Evolutionary conservation across 306 rosid genomes (phyloP).

Genomic region (Vigna nakashimae): DNA sequence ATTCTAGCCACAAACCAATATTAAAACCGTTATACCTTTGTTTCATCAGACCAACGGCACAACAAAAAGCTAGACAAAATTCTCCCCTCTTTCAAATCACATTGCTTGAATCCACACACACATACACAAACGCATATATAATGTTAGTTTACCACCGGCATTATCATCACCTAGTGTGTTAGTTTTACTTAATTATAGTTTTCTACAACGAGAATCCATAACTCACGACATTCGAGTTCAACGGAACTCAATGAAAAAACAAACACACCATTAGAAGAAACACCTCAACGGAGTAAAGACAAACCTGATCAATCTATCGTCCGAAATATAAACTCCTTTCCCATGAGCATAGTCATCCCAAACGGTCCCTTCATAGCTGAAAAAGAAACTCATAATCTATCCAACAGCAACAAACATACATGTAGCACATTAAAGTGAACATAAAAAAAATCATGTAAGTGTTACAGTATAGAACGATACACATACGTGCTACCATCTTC

Average conservation of each 20-base stretch:
- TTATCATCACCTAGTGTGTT: background rate
- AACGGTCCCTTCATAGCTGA: slow-evolving; percentile 93
- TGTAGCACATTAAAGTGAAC: background rate
- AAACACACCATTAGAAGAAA: background rate
- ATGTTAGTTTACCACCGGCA: background rate
- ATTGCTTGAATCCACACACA: background rate
- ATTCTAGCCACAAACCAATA: background rate
- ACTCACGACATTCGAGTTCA: background rate
- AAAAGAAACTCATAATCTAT: background rate
- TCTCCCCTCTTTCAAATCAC: slow-evolving; percentile 2
- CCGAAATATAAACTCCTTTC: slow-evolving; percentile 80
- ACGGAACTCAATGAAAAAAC: background rate
- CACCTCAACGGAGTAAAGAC: slow-evolving; percentile 34
- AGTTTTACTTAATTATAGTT: background rate
- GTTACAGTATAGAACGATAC: background rate
- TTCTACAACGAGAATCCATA: background rate
- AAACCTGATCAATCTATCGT: slow-evolving; percentile 81
- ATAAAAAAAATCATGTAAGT: background rate
- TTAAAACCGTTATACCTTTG: background rate
- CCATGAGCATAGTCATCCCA: slow-evolving; percentile 99
- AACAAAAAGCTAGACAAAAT: background rate
- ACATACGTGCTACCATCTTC: slow-evolving; percentile 89
- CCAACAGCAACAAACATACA: background rate
- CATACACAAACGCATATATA: no score
- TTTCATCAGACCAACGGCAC: background rate